phyloP scores from a whole-genome alignment of 2,329 filamentous ascomycete species.

The Colletotrichum higginsianum region DNA sequence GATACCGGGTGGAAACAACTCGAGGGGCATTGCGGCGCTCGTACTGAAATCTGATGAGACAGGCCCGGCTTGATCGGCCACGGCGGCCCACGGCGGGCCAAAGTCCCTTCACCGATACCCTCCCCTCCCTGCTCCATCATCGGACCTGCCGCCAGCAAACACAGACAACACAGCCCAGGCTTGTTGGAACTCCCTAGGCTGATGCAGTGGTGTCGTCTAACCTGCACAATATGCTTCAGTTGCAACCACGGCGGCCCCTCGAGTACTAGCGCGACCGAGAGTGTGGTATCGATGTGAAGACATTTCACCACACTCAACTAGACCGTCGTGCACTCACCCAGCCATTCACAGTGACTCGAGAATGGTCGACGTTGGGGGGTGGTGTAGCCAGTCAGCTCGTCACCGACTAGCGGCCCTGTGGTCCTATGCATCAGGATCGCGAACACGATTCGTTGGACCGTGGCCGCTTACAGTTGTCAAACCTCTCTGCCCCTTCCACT shows the following conservation, averaged over 20 bases:
- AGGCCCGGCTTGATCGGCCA: slow-evolving; percentile 29
- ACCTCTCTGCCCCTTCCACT: neutral
- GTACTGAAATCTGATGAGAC: slow-evolving; percentile 32
- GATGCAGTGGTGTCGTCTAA: neutral
- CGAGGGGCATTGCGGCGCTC: slow-evolving; percentile 21
- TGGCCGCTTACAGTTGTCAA: slow-evolving; percentile 13
- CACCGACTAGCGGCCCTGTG: slow-evolving; percentile 15
- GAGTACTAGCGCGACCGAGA: neutral
- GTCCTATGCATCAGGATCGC: slow-evolving; percentile 1
- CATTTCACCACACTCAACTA: neutral
- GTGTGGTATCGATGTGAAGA: slow-evolving; percentile 12
- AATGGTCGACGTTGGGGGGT: too few relatives aligned
- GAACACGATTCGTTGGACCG: slow-evolving; percentile 16
- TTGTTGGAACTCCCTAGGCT: neutral
- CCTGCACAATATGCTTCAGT: slow-evolving; percentile 15
- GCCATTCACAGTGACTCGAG: slow-evolving; percentile 36
- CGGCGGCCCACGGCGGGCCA: slow-evolving; percentile 22
- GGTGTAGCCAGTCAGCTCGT: neutral
- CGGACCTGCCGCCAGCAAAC: slow-evolving; percentile 17
- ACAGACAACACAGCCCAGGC: slow-evolving; percentile 7
- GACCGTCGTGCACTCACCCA: slow-evolving; percentile 32
- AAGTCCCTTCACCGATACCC: neutral
- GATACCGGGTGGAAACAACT: slow-evolving; percentile 3
- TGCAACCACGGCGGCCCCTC: neutral
- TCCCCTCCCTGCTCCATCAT: slow-evolving; percentile 1